Percentiles rank a stretch among this genome's conserved stretches.
Evolutionary conservation across 2,329 filamentous ascomycete species (phyloP).

Genomic region (Furcasterigmium furcatum): DNA sequence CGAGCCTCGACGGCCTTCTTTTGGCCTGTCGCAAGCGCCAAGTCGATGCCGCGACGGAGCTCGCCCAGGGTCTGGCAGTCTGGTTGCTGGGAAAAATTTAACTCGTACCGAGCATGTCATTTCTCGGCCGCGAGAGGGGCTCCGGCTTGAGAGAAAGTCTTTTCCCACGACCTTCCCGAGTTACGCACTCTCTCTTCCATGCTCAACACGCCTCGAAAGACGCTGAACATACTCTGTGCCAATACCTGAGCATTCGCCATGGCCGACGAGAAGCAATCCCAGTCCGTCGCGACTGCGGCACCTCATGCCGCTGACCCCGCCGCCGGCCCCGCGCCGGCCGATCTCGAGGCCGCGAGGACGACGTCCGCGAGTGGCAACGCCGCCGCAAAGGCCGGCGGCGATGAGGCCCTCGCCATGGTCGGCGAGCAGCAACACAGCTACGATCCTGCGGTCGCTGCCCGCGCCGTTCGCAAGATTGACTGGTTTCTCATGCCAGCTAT

Average conservation of each 20-base stretch:
- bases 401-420: conserved; percentile 56
- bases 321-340: neutral
- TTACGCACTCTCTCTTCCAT: neutral
- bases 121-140: neutral
- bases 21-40: neutral
- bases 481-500: conserved; percentile 65
- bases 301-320: neutral
- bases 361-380: neutral
- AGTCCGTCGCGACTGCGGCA: neutral
- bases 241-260: no score
- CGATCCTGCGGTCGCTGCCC: conserved; percentile 50
- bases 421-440: conserved; percentile 51
- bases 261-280: conserved; percentile 1
- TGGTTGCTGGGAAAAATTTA: no score
- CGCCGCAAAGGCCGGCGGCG: conserved; percentile 17
- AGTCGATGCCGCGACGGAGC: neutral
- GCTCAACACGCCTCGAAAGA: neutral
- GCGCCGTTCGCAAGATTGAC: conserved; percentile 65
- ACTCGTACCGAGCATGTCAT: neutral
- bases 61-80: neutral
- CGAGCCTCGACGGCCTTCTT: neutral
- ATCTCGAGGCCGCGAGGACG: conserved; percentile 1
- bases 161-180: neutral
- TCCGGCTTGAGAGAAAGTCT: neutral
- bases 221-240: no score